Evolutionary conservation across 2,329 filamentous ascomycete species (phyloP).

Genomic region (Cryoendolithus antarcticus): DNA sequence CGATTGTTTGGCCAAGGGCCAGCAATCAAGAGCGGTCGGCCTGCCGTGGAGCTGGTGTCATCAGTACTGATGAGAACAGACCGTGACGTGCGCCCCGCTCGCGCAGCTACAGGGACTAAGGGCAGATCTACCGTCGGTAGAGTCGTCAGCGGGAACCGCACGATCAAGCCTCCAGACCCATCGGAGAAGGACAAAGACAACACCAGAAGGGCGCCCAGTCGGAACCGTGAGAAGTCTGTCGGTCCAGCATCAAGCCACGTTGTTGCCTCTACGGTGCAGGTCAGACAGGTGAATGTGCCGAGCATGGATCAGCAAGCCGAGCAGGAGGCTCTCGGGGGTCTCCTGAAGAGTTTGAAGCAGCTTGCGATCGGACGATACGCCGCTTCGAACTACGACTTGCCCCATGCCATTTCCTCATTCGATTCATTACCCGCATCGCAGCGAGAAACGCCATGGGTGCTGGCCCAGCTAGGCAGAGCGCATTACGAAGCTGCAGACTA

Average conservation of each 20-base stretch:
- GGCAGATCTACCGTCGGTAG: slow-evolving; percentile 63
- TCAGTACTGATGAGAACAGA: slow-evolving; percentile 50
- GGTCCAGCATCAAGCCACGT: slow-evolving; percentile 9
- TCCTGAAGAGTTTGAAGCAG: slow-evolving; percentile 71
- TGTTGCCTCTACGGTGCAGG: slow-evolving; percentile 2
- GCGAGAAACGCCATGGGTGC: slow-evolving; percentile 84
- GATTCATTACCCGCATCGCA: slow-evolving; percentile 59
- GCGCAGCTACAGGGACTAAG: slow-evolving; percentile 55
- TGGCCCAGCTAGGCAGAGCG: slow-evolving; percentile 79
- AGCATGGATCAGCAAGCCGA: slow-evolving; percentile 23
- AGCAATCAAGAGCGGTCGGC: slow-evolving; percentile 48
- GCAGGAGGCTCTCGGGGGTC: slow-evolving; percentile 60
- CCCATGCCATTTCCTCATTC: slow-evolving; percentile 64
- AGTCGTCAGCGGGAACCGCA: slow-evolving; percentile 83
- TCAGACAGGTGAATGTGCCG: background rate
- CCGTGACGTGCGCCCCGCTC: slow-evolving; percentile 35
- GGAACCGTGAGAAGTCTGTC: slow-evolving; percentile 40
- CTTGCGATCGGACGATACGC: slow-evolving; percentile 69
- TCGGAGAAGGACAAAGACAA: slow-evolving; percentile 46
- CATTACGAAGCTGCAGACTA: slow-evolving; percentile 87
- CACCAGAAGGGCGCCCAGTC: slow-evolving; percentile 41
- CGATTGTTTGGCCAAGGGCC: slow-evolving; percentile 51
- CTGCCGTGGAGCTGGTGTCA: slow-evolving; percentile 36
- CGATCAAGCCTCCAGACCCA: slow-evolving; percentile 38
- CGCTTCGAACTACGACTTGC: slow-evolving; percentile 65